A percentile compares a stretch with the other conserved stretches of the same genome.
Evolutionary conservation across 106 monocot genomes (phyloP).

Genomic region (Phalaenopsis equestris): DNA sequence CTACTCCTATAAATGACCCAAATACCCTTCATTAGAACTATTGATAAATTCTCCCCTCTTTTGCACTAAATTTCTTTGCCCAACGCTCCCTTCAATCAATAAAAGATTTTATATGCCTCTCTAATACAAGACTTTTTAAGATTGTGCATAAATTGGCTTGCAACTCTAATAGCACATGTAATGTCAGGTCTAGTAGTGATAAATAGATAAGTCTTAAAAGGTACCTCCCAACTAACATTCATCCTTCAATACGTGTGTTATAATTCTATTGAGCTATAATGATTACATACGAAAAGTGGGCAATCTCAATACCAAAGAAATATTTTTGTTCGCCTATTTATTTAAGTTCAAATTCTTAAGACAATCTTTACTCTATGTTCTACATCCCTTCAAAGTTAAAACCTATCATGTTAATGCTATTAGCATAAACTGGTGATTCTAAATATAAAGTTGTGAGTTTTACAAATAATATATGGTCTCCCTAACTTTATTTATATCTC

Average conservation of each 20-base stretch:
- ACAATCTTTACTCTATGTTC: not conserved
- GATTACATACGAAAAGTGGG: not conserved
- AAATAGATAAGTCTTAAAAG: too few relatives aligned
- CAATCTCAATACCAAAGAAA: not conserved
- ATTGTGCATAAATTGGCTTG: not conserved
- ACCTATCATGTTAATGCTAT: not conserved
- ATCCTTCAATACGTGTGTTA: not conserved
- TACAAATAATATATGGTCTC: not conserved
- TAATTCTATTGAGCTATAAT: not conserved
- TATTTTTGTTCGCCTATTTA: not conserved
- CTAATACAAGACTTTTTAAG: not conserved
- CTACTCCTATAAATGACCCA: not conserved
- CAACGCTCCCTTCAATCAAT: not conserved
- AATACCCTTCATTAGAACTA: not conserved
- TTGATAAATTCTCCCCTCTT: not conserved
- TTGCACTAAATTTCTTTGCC: not conserved
- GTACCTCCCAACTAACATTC: not conserved
- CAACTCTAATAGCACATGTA: not conserved
- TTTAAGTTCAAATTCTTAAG: not conserved
- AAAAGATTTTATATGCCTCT: not conserved
- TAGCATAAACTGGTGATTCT: not conserved
- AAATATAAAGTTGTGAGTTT: not conserved
- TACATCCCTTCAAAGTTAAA: not conserved
- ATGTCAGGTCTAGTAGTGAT: too few relatives aligned
- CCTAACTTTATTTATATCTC: not conserved